These are phyloP conservation scores for Ceratocystis smalleyi DNA, from an alignment of 2,329 filamentous ascomycete species.

Conservation along the genomic window DNA sequence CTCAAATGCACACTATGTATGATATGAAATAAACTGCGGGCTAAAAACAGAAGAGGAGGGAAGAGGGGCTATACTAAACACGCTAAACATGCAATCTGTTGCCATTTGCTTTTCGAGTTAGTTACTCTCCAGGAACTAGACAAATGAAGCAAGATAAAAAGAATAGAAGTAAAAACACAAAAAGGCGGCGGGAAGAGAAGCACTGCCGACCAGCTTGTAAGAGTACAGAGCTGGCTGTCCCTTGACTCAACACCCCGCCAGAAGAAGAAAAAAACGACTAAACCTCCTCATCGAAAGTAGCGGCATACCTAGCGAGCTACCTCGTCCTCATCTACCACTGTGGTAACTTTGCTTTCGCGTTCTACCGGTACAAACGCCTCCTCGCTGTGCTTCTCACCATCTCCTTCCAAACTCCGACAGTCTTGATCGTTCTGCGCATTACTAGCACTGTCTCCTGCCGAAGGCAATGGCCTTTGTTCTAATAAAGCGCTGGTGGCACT, in stretches of 20 bases:
- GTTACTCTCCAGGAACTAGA: neutral
- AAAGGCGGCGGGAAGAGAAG: neutral
- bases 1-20: neutral
- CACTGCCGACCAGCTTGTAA: neutral
- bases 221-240: neutral
- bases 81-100: slow-evolving; percentile 5
- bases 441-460: slow-evolving; percentile 12
- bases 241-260: neutral
- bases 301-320: slow-evolving; percentile 13
- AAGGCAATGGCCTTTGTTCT: slow-evolving; percentile 15
- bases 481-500: slow-evolving; percentile 13
- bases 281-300: slow-evolving; percentile 6
- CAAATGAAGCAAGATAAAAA: neutral
- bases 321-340: slow-evolving; percentile 29
- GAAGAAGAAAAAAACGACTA: neutral
- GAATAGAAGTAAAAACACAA: neutral
- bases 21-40: neutral
- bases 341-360: slow-evolving; percentile 30
- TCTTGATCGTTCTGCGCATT: slow-evolving; percentile 16
- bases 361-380: neutral
- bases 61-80: neutral
- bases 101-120: neutral
- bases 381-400: slow-evolving; percentile 23
- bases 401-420: slow-evolving; percentile 14
- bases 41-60: neutral